Conservation (phyloP, 2,329 filamentous ascomycete species). For the Fusarium tupiense region DNA sequence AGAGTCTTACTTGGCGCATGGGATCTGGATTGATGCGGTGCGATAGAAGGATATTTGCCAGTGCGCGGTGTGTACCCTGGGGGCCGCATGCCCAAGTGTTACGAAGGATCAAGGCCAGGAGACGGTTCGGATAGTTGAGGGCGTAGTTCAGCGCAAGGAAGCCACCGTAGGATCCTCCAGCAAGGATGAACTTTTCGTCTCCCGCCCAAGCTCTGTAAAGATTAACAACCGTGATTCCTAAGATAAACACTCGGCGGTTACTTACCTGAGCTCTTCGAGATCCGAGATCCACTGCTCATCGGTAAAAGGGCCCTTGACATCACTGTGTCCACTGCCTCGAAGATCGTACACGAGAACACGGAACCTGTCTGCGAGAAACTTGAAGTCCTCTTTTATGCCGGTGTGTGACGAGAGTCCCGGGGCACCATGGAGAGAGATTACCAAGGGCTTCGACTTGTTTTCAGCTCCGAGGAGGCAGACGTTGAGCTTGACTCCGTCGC, state of each 20-base stretch:
- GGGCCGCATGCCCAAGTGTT: constrained; percentile 6
- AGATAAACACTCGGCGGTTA: rapidly evolving
- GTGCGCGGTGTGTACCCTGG: not conserved
- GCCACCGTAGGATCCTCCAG: constrained; percentile 7
- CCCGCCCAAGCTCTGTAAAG: not conserved
- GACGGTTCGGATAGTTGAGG: not conserved
- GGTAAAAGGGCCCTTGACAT: not conserved
- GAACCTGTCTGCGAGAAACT: constrained; percentile 1
- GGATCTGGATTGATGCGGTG: not conserved
- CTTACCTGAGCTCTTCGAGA: constrained; percentile 5
- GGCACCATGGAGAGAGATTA: constrained; percentile 4
- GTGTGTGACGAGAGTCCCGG: constrained; percentile 1
- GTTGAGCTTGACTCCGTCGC: constrained; percentile 6
- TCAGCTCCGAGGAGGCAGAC: constrained; percentile 11
- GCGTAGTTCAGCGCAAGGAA: constrained; percentile 9
- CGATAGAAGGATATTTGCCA: not conserved
- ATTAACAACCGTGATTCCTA: rapidly evolving
- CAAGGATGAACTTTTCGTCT: constrained; percentile 8
- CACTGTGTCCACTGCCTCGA: constrained; percentile 5
- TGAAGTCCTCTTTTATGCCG: not conserved
- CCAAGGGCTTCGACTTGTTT: constrained; percentile 2
- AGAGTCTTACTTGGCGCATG: constrained; percentile 1
- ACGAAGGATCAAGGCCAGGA: not conserved
- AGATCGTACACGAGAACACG: constrained; percentile 14
- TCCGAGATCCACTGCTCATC: constrained; percentile 12